Evolutionary conservation across 2,329 filamentous ascomycete species (phyloP), one percentile per base, ranked within the genome.

Genomic region (Parafenestella ontariensis): DNA sequence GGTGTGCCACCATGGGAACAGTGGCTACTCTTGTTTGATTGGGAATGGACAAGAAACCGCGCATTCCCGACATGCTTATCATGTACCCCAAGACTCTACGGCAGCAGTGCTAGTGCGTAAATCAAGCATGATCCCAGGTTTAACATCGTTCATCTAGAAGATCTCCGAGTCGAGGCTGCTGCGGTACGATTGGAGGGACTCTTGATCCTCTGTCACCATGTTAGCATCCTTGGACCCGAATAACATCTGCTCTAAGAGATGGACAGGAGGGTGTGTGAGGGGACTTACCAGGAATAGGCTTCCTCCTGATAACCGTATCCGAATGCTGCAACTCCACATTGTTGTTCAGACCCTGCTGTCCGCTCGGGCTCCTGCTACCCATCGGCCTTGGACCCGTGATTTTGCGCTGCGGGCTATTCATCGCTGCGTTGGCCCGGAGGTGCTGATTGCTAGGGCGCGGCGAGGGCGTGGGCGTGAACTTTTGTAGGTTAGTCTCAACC

Each of bases 351-450:
- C 61, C 64, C 3, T 56, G 57, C 33, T 69, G 69, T 10, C 60
- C 64, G 29, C 73, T 91, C 84, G 11, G 83, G 45, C 72, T 76
- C 45, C 73, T 71, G 46, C 71, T 73, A 8, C 76, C 77, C 79
- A 82, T 82, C 1, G 79, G 79, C n/a, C 80, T 62, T 0, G 80
- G 80, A 1, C 80, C 80, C 0, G 79, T 81, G 57, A 81, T 79
- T 61, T 80, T 80, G 54, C 78, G 74, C 59, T 71, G 68, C 5
- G 75, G 72, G 33, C 66, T 72, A 36, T 46, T 54, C 61, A 71
- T 65, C 3, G 61, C 59, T 40, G 54, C 56, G 17, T 54, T 56
- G 17, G 61, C 54, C n/a, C 66, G 61, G 6, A 76, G 65, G 50
- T 66, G 64, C 23, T 62, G 58, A 49, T 49, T 61, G 54, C 62